These are phyloP conservation scores for Phaeophleospora eucalypticola DNA, from an alignment of 2,329 filamentous ascomycete species.

Conservation along the genomic window DNA sequence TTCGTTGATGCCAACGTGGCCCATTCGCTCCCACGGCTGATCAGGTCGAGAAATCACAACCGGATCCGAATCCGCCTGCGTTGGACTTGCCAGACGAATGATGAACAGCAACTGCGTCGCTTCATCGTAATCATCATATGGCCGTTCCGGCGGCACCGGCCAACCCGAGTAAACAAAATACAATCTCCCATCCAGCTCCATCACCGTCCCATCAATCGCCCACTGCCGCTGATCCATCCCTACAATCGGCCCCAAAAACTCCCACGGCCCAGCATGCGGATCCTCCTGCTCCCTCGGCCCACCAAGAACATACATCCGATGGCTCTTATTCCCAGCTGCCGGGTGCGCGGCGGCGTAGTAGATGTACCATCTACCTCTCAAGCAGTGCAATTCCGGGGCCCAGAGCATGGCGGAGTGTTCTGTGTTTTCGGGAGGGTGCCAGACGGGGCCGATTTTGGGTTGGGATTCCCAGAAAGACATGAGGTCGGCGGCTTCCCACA, in stretches of 20 bases:
- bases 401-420: slow-evolving; percentile 46
- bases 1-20: slow-evolving; percentile 43
- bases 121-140: slow-evolving; percentile 28
- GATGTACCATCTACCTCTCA: slow-evolving; percentile 52
- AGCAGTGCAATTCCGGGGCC: slow-evolving; percentile 53
- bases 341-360: slow-evolving; percentile 46
- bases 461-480: slow-evolving; percentile 37
- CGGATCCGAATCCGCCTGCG: slow-evolving; percentile 33
- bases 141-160: slow-evolving; percentile 29
- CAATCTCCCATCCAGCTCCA: slow-evolving; percentile 35
- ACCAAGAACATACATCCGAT: slow-evolving; percentile 45
- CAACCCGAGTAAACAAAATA: slow-evolving; percentile 47
- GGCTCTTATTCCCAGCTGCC: slow-evolving; percentile 40
- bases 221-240: slow-evolving; percentile 43
- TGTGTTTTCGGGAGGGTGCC: slow-evolving; percentile 39
- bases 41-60: slow-evolving; percentile 40
- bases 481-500: slow-evolving; percentile 41
- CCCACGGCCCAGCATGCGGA: slow-evolving; percentile 36
- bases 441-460: slow-evolving; percentile 38
- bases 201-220: slow-evolving; percentile 47
- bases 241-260: slow-evolving; percentile 39
- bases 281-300: slow-evolving; percentile 34
- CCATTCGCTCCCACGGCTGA: slow-evolving; percentile 39
- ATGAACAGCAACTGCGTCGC: slow-evolving; percentile 44
- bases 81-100: slow-evolving; percentile 36